These are phyloP conservation scores for Kodamaea ohmeri DNA, from an alignment of 1,139 yeast species.

Conservation along the genomic window DNA sequence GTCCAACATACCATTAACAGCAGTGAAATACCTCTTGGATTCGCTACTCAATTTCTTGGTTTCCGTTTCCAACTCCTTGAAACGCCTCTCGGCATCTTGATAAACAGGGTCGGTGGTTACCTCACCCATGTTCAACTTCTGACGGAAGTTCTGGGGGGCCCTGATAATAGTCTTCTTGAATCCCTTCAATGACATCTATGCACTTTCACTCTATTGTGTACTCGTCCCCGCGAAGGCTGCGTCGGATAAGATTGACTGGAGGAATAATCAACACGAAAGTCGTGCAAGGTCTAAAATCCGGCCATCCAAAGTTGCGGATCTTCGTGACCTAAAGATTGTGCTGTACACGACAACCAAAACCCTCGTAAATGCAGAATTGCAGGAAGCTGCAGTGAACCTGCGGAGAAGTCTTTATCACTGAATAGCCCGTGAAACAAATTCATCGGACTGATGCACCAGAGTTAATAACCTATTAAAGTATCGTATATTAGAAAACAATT, in stretches of 20 bases:
- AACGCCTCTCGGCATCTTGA: slow-evolving; percentile 91
- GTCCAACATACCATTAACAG: slow-evolving; percentile 90
- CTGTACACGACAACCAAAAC: neutral
- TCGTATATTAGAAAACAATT: too few species aligned
- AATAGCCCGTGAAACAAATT: neutral
- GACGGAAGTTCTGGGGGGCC: slow-evolving; percentile 80
- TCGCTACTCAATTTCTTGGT: slow-evolving; percentile 89
- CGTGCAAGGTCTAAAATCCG: neutral
- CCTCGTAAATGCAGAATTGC: neutral
- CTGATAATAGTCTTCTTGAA: slow-evolving; percentile 81
- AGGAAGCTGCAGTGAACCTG: too few species aligned
- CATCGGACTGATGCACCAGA: too few species aligned
- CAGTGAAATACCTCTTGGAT: slow-evolving; percentile 81
- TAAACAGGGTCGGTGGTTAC: slow-evolving; percentile 84
- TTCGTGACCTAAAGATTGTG: neutral
- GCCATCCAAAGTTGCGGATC: neutral
- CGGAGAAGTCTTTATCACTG: neutral
- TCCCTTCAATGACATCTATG: slow-evolving; percentile 86
- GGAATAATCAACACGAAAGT: neutral
- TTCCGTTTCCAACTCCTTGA: slow-evolving; percentile 85
- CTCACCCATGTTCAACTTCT: slow-evolving; percentile 82
- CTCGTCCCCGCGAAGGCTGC: neutral
- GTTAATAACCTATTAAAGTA: too few species aligned
- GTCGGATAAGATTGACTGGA: neutral
- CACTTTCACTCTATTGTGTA: neutral